These are phyloP conservation scores for Neltuma alba DNA, from an alignment of 306 rosid species.

Conservation along the genomic window DNA sequence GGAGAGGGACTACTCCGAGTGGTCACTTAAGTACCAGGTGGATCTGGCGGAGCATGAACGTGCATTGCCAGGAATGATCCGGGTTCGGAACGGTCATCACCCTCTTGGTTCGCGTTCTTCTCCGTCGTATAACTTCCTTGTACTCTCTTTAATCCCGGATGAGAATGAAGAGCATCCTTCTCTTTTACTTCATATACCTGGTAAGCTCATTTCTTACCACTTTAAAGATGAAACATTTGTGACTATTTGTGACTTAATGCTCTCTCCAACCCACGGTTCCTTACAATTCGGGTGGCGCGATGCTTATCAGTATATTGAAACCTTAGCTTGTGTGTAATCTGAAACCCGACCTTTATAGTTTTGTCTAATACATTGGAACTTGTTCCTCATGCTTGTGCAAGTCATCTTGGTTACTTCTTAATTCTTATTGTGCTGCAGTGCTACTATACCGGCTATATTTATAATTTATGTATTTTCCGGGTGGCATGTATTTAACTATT, in stretches of 20 bases:
- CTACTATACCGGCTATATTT: background rate
- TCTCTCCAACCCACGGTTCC: background rate
- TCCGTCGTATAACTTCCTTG: background rate
- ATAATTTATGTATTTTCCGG: too few species aligned
- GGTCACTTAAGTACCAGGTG: constrained; percentile 32
- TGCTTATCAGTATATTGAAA: constrained; percentile 35
- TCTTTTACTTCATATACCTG: constrained; percentile 34
- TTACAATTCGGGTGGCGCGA: background rate
- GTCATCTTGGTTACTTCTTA: background rate
- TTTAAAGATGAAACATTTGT: constrained; percentile 7
- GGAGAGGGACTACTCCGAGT: constrained; percentile 29
- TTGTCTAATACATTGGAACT: background rate
- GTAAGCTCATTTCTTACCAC: constrained; percentile 30
- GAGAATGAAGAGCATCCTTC: constrained; percentile 31
- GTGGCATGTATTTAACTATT: background rate
- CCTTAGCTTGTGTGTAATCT: constrained; percentile 34
- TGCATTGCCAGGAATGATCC: constrained; percentile 20
- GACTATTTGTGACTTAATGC: background rate
- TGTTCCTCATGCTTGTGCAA: background rate
- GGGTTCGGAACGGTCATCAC: background rate
- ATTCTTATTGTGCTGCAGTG: background rate
- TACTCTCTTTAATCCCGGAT: constrained; percentile 18
- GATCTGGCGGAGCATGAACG: constrained; percentile 3
- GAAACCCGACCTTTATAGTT: background rate
- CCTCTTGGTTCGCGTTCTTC: background rate